Conservation (phyloP, 768 basidiomycete genomes). For the Trametes cinnabarina region DNA sequence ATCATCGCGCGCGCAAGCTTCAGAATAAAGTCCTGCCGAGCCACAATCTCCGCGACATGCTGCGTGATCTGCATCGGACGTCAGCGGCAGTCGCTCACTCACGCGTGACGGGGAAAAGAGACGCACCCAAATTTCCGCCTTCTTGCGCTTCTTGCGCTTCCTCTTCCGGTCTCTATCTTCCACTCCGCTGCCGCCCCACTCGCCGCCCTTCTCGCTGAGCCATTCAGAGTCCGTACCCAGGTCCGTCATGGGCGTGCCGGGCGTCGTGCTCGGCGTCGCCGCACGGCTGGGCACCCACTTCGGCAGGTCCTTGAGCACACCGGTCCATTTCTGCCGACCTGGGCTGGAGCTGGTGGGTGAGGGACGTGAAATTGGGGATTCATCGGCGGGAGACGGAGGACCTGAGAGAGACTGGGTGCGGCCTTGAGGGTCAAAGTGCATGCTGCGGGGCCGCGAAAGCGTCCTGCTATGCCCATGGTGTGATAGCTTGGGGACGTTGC, state of each 20-base stretch:
- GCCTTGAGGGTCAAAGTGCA: constrained; percentile 10
- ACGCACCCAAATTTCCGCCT: constrained; percentile 74
- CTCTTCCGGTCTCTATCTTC: constrained; percentile 42
- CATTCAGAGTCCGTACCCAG: constrained; percentile 22
- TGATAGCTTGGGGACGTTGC: constrained; percentile 13
- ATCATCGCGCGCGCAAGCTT: constrained; percentile 85
- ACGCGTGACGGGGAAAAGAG: background rate
- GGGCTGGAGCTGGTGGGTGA: background rate
- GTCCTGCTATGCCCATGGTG: background rate
- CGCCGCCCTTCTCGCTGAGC: constrained; percentile 27
- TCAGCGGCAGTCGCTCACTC: background rate
- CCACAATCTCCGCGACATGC: constrained; percentile 79
- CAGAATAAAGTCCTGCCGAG: constrained; percentile 80
- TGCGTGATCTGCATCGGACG: constrained; percentile 65
- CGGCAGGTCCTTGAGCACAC: constrained; percentile 41
- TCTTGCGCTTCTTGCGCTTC: constrained; percentile 55
- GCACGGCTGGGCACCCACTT: constrained; percentile 26
- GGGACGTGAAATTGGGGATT: constrained; percentile 4
- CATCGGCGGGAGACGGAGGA: constrained; percentile 12
- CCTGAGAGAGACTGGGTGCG: constrained; percentile 2
- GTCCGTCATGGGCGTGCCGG: constrained; percentile 31
- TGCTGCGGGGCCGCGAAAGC: constrained; percentile 22
- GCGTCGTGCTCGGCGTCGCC: constrained; percentile 27
- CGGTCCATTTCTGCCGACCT: constrained; percentile 34
- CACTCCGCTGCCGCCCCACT: constrained; percentile 1